Conservation (phyloP, 192 early-diverging fungal genomes). For the Gryganskiella cystojenkinii region DNA sequence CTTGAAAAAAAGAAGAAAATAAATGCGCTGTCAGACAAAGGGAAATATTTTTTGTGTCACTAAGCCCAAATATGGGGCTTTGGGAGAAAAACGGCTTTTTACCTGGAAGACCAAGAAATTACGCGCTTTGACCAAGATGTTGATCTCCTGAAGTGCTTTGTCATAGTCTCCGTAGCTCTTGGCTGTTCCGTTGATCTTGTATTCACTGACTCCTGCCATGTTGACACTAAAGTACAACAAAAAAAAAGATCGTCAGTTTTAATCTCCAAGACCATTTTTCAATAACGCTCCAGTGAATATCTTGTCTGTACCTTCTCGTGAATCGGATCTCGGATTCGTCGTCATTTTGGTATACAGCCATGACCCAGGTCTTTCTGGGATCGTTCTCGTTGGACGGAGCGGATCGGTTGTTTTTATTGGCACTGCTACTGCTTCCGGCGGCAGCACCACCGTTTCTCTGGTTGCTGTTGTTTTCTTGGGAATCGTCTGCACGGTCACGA, state of each 20-base stretch:
- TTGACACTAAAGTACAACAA: slow-evolving; percentile 60
- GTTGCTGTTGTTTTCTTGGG: slow-evolving; percentile 58
- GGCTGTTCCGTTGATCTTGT: slow-evolving; percentile 81
- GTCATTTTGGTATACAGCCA: slow-evolving; percentile 83
- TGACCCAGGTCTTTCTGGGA: slow-evolving; percentile 76
- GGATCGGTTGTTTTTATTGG: slow-evolving; percentile 8
- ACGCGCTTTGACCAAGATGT: slow-evolving; percentile 93
- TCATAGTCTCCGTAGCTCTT: slow-evolving; percentile 86
- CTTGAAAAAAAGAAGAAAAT: slow-evolving; percentile 9
- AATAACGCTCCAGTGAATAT: neutral
- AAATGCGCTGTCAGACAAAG: no score
- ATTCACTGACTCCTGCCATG: slow-evolving; percentile 81
- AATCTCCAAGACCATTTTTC: no score
- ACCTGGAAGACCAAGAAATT: slow-evolving; percentile 99
- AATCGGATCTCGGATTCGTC: slow-evolving; percentile 73
- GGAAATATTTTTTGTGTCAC: neutral
- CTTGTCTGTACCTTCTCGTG: slow-evolving; percentile 70
- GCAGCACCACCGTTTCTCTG: slow-evolving; percentile 24
- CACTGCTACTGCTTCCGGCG: slow-evolving; percentile 33
- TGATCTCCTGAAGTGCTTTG: slow-evolving; percentile 79
- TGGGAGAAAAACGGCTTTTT: slow-evolving; percentile 26
- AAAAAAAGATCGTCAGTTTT: slow-evolving; percentile 36
- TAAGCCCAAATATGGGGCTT: neutral
- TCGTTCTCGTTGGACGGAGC: slow-evolving; percentile 24
- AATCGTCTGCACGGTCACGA: slow-evolving; percentile 67